Evolutionary conservation across 257 asterid genomes (phyloP).

Genomic region (Solanum medicagineum): DNA sequence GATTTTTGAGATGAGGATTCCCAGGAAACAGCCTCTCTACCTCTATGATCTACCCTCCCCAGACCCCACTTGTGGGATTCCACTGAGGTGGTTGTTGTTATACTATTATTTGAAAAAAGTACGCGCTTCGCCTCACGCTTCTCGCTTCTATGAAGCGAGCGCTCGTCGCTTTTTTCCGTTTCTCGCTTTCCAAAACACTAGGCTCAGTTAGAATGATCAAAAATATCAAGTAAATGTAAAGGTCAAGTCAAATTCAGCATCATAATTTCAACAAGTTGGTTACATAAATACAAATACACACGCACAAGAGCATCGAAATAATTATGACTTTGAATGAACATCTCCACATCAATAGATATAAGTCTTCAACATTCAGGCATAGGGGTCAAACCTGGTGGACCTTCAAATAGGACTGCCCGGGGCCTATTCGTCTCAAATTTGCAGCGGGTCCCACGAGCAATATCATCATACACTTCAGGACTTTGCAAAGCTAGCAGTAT

Average conservation of each 20-base stretch:
- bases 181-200: too few relatives aligned
- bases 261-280: background rate
- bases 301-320: background rate
- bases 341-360: background rate
- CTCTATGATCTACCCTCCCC: too few relatives aligned
- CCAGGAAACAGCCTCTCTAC: too few relatives aligned
- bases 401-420: constrained; percentile 93
- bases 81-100: too few relatives aligned
- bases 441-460: constrained; percentile 88
- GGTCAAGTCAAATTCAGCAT: background rate
- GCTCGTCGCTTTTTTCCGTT: too few relatives aligned
- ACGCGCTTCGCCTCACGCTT: too few relatives aligned
- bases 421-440: constrained; percentile 98
- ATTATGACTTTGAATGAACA: background rate
- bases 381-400: constrained; percentile 84
- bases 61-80: too few relatives aligned
- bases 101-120: too few relatives aligned
- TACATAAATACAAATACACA: background rate
- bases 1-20: too few relatives aligned
- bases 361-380: background rate
- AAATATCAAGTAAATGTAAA: background rate
- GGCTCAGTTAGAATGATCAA: background rate
- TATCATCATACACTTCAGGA: constrained; percentile 91
- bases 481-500: constrained; percentile 74
- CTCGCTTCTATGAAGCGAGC: too few relatives aligned